Evolutionary conservation across 2,329 filamentous ascomycete genomes (phyloP).

Genomic region (Ophiostoma ips): DNA sequence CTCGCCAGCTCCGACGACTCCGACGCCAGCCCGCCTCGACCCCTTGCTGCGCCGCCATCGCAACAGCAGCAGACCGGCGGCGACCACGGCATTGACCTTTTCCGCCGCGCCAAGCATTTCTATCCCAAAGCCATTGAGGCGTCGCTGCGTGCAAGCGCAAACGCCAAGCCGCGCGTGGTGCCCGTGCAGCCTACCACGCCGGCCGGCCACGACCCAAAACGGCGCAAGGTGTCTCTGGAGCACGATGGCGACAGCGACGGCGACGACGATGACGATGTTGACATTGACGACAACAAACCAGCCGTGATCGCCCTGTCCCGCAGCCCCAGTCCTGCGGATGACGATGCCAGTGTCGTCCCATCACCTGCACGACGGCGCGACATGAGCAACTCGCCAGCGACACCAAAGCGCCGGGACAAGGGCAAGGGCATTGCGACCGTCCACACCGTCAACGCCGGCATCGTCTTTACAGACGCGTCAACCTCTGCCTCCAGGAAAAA

Average conservation of each 20-base stretch:
- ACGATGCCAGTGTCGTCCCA: too few species aligned
- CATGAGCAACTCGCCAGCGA: background rate
- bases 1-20: background rate
- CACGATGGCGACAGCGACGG: background rate
- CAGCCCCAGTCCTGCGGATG: background rate
- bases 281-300: background rate
- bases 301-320: background rate
- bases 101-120: conserved; percentile 36
- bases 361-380: background rate
- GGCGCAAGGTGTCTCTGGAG: conserved; percentile 12
- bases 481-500: too few species aligned
- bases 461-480: background rate
- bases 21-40: background rate
- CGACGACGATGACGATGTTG: background rate
- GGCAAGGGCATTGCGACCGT: conserved; percentile 6
- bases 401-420: background rate
- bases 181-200: background rate
- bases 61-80: background rate
- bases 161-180: background rate
- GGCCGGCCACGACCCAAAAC: conserved; percentile 3
- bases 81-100: conserved; percentile 26
- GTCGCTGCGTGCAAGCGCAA: background rate
- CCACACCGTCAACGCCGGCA: conserved; percentile 3
- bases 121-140: conserved; percentile 22
- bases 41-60: background rate